Evolutionary conservation across 2,329 filamentous ascomycete genomes (phyloP).

Genomic region (Ophiostoma triangulosporum): DNA sequence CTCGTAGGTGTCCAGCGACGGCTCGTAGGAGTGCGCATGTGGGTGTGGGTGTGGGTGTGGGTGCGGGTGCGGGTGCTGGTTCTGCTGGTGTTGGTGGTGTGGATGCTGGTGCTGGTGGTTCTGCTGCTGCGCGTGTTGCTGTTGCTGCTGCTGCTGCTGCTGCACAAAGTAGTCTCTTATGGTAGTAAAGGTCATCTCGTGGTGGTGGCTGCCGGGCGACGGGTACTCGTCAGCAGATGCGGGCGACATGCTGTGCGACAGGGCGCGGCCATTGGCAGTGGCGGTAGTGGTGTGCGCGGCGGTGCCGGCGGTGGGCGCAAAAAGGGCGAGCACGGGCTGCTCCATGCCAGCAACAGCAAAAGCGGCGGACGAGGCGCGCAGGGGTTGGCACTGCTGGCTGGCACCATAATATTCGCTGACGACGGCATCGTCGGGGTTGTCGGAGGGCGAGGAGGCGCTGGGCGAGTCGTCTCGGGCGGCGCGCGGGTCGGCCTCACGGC

Average conservation of each 20-base stretch:
- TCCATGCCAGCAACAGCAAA: conserved; percentile 19
- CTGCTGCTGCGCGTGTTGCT: neutral
- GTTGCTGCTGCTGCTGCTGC: no score
- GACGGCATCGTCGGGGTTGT: conserved; percentile 16
- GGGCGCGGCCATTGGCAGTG: no score
- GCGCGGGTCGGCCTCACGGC: conserved; percentile 34
- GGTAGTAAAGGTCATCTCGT: conserved; percentile 5
- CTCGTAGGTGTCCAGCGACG: neutral
- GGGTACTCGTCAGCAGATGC: conserved; percentile 14
- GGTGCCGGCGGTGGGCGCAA: neutral
- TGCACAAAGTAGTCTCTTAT: neutral
- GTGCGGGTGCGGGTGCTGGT: neutral
- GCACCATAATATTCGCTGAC: conserved; percentile 22
- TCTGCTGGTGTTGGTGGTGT: neutral
- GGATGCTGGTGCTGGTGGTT: no score
- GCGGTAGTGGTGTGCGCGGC: no score
- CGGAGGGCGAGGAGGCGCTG: conserved; percentile 23
- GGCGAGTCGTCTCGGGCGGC: conserved; percentile 25
- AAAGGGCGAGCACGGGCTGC: conserved; percentile 6
- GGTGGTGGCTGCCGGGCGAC: conserved; percentile 5
- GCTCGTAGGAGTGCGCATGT: no score
- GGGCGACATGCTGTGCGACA: conserved; percentile 3
- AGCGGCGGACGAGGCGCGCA: conserved; percentile 24
- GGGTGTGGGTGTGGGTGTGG: conserved; percentile 1
- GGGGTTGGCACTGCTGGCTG: conserved; percentile 21